phyloP scores from a whole-genome alignment of 352 stramenopile species.

The Aphanomyces euteiches region DNA sequence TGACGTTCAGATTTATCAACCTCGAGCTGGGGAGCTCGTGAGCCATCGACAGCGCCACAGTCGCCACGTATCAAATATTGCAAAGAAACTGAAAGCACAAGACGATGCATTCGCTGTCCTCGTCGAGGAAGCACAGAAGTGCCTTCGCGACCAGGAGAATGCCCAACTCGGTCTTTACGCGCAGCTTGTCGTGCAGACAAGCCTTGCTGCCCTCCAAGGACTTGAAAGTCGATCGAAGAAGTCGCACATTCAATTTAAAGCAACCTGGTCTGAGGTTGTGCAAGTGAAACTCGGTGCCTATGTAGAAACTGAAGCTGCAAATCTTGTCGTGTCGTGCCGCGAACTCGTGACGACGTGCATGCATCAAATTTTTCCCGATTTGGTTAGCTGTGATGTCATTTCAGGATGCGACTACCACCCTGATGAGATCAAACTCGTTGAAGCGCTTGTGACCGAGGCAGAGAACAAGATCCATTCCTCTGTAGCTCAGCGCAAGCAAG shows the following conservation, averaged over 20 bases:
- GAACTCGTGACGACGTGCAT: conserved; percentile 55
- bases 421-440: conserved; percentile 54
- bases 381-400: conserved; percentile 57
- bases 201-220: conserved; percentile 77
- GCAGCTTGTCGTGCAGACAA: conserved; percentile 67
- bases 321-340: conserved; percentile 41
- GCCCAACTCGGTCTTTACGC: conserved; percentile 53
- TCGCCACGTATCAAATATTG: conserved; percentile 55
- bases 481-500: conserved; percentile 39
- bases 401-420: conserved; percentile 82
- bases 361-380: conserved; percentile 56
- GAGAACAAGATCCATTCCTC: conserved; percentile 42
- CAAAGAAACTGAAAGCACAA: conserved; percentile 51
- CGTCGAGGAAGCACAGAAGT: conserved; percentile 32
- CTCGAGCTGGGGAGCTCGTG: conserved; percentile 76
- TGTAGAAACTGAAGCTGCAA: conserved; percentile 36
- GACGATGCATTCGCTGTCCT: conserved; percentile 47
- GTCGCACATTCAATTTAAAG: conserved; percentile 45
- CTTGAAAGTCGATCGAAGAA: conserved; percentile 82
- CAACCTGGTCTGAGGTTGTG: conserved; percentile 29
- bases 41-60: conserved; percentile 72
- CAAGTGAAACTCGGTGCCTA: conserved; percentile 12
- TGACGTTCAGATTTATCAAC: conserved; percentile 83
- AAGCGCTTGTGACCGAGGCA: conserved; percentile 40
- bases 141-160: conserved; percentile 40